Base-by-base conservation (phyloP, 495 filamentous ascomycete genomes). In the Hypoxylon rickii region DNA sequence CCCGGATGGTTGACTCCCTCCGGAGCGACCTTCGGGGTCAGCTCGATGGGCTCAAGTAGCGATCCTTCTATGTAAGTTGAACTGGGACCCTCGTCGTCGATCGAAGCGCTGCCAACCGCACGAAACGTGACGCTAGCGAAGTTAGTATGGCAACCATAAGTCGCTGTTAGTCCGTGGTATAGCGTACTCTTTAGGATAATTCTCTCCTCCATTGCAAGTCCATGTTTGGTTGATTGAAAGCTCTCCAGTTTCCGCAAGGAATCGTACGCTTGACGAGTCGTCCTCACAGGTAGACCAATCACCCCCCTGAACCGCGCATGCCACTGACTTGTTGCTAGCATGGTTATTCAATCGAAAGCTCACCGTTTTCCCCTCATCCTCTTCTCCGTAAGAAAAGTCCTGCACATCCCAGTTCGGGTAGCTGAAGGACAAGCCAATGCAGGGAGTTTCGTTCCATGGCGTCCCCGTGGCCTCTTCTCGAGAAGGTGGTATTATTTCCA, bases 331-430 rank as follows among this genome's bases (percentile, higher is more conserved):
- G 15, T 63, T 63, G 7, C 17, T 53, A 0, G 42, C 59, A n/a
- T 58, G 59, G 12, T 63, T 63, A 15, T 46, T 53, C 22, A 63
- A 24, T 11, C 38, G 42, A 24, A 63, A 58, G 38, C 37, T 52
- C 19, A 49, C 43, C 1, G 21, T 36, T 4, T 12, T 34, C 24
- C 8, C 58, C 1, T 48, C 47, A 7, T 44, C 43, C 3, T 6
- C 18, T 12, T n/a, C 15, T 1, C 37, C 26, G 20, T 20, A 49
- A 2, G 43, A 20, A 12, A 63, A 49, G 42, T 49, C 48, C 38
- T 58, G 37, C 2, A 63, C 38, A 21, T 63, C 53, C 59, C 59
- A 63, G 38, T 63, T 49, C 13, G 59, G 59, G 17, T 63, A 63
- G 34, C 59, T 63, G 10, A 63, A 63, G 0, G 59, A 63, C 1